These are phyloP conservation scores for Corynascus novoguineensis DNA, from an alignment of 495 filamentous ascomycete genomes.

Conservation along the genomic window DNA sequence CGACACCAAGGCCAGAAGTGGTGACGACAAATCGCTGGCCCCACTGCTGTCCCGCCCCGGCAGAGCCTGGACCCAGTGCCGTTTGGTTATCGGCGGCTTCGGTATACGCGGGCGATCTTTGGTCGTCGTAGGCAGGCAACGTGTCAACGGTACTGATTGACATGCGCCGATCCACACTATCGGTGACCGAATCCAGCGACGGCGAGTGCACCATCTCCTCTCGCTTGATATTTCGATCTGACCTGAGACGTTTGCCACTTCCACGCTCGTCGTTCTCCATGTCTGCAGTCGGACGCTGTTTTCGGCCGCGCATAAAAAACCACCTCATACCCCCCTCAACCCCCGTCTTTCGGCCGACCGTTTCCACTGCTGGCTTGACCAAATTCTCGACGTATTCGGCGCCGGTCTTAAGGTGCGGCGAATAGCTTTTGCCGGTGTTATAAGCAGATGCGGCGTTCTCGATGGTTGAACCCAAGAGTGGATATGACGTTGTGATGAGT, in stretches of 20 bases:
- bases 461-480: slow-evolving; percentile 72
- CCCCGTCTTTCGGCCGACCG: slow-evolving; percentile 72
- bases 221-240: slow-evolving; percentile 12
- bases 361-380: slow-evolving; percentile 76
- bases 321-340: slow-evolving; percentile 77
- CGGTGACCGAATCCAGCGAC: slow-evolving; percentile 2
- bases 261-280: slow-evolving; percentile 38
- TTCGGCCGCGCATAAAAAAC: slow-evolving; percentile 52
- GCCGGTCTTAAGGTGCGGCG: slow-evolving; percentile 73
- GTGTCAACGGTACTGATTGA: slow-evolving; percentile 55
- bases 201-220: neutral
- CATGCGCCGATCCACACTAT: slow-evolving; percentile 35
- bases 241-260: slow-evolving; percentile 59
- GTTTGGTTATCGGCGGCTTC: slow-evolving; percentile 33
- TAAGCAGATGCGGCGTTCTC: slow-evolving; percentile 77
- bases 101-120: slow-evolving; percentile 65
- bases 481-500: slow-evolving; percentile 73
- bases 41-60: slow-evolving; percentile 50
- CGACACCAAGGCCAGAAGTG: slow-evolving; percentile 77
- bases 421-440: slow-evolving; percentile 76
- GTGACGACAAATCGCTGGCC: slow-evolving; percentile 72
- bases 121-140: slow-evolving; percentile 74
- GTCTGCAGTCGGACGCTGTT: slow-evolving; percentile 39
- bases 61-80: slow-evolving; percentile 16
- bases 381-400: slow-evolving; percentile 82